phyloP scores from a whole-genome alignment of 176 grass and related monocot genomes.

The Zoysia pacifica region DNA sequence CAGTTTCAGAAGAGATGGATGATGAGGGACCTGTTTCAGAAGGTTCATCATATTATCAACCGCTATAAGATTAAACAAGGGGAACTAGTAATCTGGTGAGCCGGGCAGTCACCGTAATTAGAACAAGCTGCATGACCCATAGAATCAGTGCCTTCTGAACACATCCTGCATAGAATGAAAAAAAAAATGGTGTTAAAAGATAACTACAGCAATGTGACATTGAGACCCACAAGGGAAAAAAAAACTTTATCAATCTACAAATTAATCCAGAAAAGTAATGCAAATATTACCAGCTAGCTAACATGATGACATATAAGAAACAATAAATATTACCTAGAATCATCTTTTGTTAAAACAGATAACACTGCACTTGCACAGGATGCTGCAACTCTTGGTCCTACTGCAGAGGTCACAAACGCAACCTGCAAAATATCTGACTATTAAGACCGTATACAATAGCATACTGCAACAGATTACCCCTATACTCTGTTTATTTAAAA shows the following conservation, averaged over 20 bases:
- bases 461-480: constrained; percentile 21
- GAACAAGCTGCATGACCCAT: constrained; percentile 39
- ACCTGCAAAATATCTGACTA: constrained; percentile 58
- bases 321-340: constrained; percentile 60
- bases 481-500: neutral
- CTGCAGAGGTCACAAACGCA: constrained; percentile 82
- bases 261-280: neutral
- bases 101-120: constrained; percentile 50
- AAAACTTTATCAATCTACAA: constrained; percentile 14
- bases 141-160: constrained; percentile 59
- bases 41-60: constrained; percentile 18
- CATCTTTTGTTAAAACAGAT: constrained; percentile 73
- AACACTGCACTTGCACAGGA: constrained; percentile 87
- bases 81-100: neutral
- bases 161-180: constrained; percentile 56
- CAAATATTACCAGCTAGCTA: neutral
- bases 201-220: constrained; percentile 19
- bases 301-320: neutral
- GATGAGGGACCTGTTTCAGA: constrained; percentile 51
- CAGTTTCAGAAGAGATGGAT: constrained; percentile 51
- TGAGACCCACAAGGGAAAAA: neutral
- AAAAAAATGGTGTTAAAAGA: constrained; percentile 46
- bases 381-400: constrained; percentile 97
- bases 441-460: constrained; percentile 41
- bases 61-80: constrained; percentile 18